Base-by-base conservation (phyloP, 2,329 filamentous ascomycete genomes). In the Blumeriella jaapii region DNA sequence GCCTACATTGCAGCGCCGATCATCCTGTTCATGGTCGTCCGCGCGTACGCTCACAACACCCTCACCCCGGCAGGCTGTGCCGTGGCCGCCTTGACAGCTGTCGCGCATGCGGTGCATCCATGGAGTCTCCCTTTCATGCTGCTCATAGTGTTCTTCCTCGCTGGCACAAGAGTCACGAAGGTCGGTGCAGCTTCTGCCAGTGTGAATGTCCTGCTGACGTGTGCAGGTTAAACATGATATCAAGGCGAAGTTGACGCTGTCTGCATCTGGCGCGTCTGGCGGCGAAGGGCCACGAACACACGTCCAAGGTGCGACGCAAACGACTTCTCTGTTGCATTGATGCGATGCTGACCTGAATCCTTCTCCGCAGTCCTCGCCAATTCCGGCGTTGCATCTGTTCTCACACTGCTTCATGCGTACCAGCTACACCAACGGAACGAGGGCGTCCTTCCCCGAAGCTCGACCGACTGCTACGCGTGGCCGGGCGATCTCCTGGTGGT, bases 51-150 rank as follows among this genome's bases (percentile, higher is more conserved):
- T 29, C 77, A 75, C 49, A 79, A 82, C 37, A 87, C 80, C 15
- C 69, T 98, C 24, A 96, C 89, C 1, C 73, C 79, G 0, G 61
- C 68, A 5, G 89, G 87, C 41, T 73, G 94, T 48, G 48, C 79
- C 23, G 71, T 73, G 9, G 89, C 89, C 3, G 65, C 68, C 4
- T 51, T 80, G 27, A 93, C 87, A 3, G 87, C 85, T 3, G 58
- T 71, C 29, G 73, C 81, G 8, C 91, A 98, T 58, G 85, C 86
- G 11, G 62, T 87, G n/a, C 87, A 96, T 59, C 89, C 89, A 3
- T 95, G 85, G 79, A 83, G 82, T 41, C 65, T 87, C n/a, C 87
- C 85, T n/a, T 93, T 95, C 61, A 71, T 71, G 17, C 68, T 95
- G 8, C 68, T 96, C 2, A 71, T 72, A 31, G 71, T 86, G 22